A percentile compares a stretch with the other conserved stretches of the same genome.
Conservation (phyloP, 495 filamentous ascomycete genomes). For the Aspergillus baeticus region DNA sequence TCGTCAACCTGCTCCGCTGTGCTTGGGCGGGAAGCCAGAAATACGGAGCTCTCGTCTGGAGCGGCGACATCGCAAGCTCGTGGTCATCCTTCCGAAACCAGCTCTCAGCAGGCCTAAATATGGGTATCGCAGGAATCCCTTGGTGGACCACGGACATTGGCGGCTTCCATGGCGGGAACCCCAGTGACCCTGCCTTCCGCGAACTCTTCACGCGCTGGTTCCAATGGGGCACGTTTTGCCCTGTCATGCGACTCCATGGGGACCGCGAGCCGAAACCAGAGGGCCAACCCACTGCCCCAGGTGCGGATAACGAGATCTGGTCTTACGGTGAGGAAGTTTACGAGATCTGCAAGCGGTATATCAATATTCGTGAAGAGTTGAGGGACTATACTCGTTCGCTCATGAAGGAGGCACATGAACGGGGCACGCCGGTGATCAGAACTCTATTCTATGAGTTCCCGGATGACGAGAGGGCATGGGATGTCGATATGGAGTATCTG, state of each 20-base stretch:
- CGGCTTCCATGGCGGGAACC: constrained; percentile 58
- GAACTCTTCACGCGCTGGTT: constrained; percentile 62
- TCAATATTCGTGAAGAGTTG: constrained; percentile 51
- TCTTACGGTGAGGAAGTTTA: constrained; percentile 55
- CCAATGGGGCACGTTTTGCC: constrained; percentile 60
- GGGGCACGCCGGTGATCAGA: constrained; percentile 54
- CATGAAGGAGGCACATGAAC: constrained; percentile 55
- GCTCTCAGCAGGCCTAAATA: constrained; percentile 56
- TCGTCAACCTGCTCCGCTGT: constrained; percentile 58
- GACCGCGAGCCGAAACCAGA: constrained; percentile 53
- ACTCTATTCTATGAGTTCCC: constrained; percentile 59
- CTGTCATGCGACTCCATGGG: constrained; percentile 59
- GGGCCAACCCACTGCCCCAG: constrained; percentile 36
- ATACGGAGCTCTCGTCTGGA: constrained; percentile 60
- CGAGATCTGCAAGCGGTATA: constrained; percentile 54
- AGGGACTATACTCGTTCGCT: constrained; percentile 48
- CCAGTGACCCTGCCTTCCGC: constrained; percentile 49
- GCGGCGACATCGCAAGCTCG: constrained; percentile 56
- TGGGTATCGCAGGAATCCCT: constrained; percentile 56
- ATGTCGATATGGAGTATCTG: constrained; percentile 53
- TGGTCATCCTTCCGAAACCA: constrained; percentile 55
- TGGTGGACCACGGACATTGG: constrained; percentile 64
- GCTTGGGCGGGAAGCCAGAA: constrained; percentile 60
- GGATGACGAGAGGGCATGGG: constrained; percentile 45
- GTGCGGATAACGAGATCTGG: constrained; percentile 59